Evolutionary conservation across 2,329 filamentous ascomycete species (phyloP).

Genomic region (Onygenales sp.): DNA sequence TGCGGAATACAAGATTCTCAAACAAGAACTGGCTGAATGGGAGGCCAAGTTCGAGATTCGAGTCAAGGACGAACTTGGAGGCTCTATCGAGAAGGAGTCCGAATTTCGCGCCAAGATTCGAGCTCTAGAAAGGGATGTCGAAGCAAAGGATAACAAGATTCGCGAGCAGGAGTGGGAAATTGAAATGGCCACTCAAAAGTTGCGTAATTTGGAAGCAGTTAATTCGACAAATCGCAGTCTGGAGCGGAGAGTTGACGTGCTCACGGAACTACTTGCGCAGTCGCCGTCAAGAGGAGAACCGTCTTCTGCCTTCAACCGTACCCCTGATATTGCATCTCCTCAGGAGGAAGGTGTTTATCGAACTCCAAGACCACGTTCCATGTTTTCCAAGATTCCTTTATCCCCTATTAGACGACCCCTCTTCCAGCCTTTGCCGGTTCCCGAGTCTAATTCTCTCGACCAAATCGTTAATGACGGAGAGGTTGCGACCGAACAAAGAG

Average conservation of each 20-base stretch:
- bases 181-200: constrained; percentile 22
- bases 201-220: constrained; percentile 22
- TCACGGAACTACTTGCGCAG: constrained; percentile 27
- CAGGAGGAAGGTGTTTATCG: constrained; percentile 9
- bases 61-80: constrained; percentile 21
- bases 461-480: neutral
- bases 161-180: constrained; percentile 23
- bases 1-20: constrained; percentile 23
- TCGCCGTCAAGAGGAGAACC: constrained; percentile 17
- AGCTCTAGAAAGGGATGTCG: constrained; percentile 22
- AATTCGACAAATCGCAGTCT: constrained; percentile 24
- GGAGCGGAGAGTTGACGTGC: constrained; percentile 25
- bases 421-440: constrained; percentile 12
- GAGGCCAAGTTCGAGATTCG: constrained; percentile 25
- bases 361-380: constrained; percentile 19
- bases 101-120: constrained; percentile 22
- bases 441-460: neutral
- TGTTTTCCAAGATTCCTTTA: constrained; percentile 19
- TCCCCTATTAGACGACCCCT: constrained; percentile 15
- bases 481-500: constrained; percentile 4
- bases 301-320: neutral
- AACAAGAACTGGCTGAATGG: constrained; percentile 21
- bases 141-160: constrained; percentile 20
- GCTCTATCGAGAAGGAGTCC: constrained; percentile 19
- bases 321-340: constrained; percentile 4